Evolutionary conservation across 2,329 filamentous ascomycete genomes (phyloP), one percentile per base, ranked within the genome.

Genomic region (Nigrospora sphaerica): DNA sequence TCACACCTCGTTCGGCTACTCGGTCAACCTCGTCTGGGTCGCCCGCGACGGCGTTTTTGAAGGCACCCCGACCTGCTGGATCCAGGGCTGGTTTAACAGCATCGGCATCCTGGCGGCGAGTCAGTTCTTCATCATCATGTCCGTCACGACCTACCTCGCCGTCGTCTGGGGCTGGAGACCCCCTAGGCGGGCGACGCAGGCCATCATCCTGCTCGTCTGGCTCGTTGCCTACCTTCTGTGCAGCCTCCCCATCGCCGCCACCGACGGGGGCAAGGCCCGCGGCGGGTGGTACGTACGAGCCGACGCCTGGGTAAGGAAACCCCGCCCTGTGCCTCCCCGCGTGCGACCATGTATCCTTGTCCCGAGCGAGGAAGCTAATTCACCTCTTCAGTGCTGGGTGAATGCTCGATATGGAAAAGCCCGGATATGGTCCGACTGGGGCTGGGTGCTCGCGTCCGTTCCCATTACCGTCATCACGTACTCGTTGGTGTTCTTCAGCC

Each of bases 81-180:
- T 41, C 9, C 51, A 53, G 36, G 51, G 51, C 11, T 53, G 49
- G 49, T 37, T 53, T 12, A 44, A 47, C 33, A 44, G 39, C 17
- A 42, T 48, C 28, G 48, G 51, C 17, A 46, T 44, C 9, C n/a
- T 49, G 14, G 28, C 37, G 18, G 35, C 37, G 33, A 49, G 48
- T 17, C 23, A 47, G 12, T 48, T 52, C 14, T 39, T 48, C 4
- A 43, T 46, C 0, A 37, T 44, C 31, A 50, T 53, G 23, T 48
- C 51, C 2, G 41, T 46, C 5, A 50, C 43, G 10, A 50, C 48
- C 4, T 50, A 45, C 11, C 32, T 43, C 17, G 44, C 50, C 1
- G 47, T 53, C 4, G 51, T 52, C 3, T 43, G 37, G 14, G 45
- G 45, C 7, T 49, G 31, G 10, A n/a, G 42, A 13, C 41, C 48